phyloP scores from a whole-genome alignment of 2,329 filamentous ascomycete genomes.

The Didymella lethalis region DNA sequence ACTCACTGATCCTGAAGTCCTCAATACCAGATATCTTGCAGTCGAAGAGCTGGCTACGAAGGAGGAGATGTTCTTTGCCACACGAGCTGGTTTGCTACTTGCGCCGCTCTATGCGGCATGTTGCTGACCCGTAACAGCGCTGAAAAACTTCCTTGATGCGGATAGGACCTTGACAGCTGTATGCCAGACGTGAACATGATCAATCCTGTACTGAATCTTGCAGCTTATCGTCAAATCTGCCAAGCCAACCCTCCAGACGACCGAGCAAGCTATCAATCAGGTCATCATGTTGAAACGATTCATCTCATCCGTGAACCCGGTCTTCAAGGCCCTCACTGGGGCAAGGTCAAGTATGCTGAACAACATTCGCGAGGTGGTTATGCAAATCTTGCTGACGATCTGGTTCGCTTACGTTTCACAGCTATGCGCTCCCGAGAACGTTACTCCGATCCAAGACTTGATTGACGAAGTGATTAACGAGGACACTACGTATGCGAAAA shows the following conservation, averaged over 20 bases:
- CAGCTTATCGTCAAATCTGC: slow-evolving; percentile 76
- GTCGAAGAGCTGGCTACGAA: slow-evolving; percentile 81
- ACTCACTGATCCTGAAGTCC: slow-evolving; percentile 73
- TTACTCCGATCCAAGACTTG: slow-evolving; percentile 66
- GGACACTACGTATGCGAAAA: slow-evolving; percentile 78
- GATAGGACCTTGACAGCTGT: slow-evolving; percentile 82
- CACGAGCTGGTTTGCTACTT: slow-evolving; percentile 67
- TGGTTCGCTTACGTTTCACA: slow-evolving; percentile 31
- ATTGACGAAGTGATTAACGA: slow-evolving; percentile 79
- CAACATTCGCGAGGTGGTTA: slow-evolving; percentile 67
- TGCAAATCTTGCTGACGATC: slow-evolving; percentile 17
- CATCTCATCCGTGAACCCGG: slow-evolving; percentile 69
- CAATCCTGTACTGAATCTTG: slow-evolving; percentile 49
- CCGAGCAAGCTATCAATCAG: slow-evolving; percentile 84
- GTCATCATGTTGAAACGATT: slow-evolving; percentile 88
- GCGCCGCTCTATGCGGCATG: slow-evolving; percentile 16
- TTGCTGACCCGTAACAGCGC: slow-evolving; percentile 53
- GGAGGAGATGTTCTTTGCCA: slow-evolving; percentile 83
- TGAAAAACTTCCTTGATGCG: slow-evolving; percentile 78
- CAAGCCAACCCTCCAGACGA: slow-evolving; percentile 69
- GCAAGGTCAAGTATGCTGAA: slow-evolving; percentile 70
- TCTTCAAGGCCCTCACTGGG: slow-evolving; percentile 73
- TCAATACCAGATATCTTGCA: slow-evolving; percentile 79
- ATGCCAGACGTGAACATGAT: background rate
- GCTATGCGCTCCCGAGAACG: slow-evolving; percentile 71